Evolutionary conservation across 129 eudicot genomes (phyloP), one percentile per base, ranked within the genome.

Genomic region (Arctium minus): DNA sequence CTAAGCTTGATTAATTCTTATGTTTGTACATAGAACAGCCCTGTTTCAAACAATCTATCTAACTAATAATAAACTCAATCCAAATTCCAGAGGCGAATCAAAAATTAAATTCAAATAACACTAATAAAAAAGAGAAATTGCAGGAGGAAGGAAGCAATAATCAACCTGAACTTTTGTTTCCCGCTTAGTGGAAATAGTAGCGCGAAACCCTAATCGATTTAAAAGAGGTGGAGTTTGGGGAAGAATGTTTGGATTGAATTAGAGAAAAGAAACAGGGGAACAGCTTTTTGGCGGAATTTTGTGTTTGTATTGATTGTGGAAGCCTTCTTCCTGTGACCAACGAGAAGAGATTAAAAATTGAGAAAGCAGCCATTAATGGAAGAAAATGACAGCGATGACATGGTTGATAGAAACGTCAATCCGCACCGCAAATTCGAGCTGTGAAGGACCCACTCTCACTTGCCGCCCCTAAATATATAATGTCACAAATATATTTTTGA

Each of bases 401-500:
- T 69, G 76, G 18, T 37, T 82, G 75, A 74, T 4, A 11, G 71
- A 48, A 76, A 50, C 78, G 82, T 69, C 86, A 77, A 70, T 67
- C 17, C 46, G 31, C 69, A 67, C 56, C 40, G 67, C 65, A 62
- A 12, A 60, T 75, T 82, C 70, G 76, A 82, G 80, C 85, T 82
- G 81, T 82, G 81, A 68, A 35, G 70, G 86, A 32, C 81, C 81
- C 86, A 82, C 86, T 68, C 6, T 42, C 11, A 53, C 71, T 37
- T 17, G 42, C 79, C 22, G 67, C 27, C 56, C 2, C 13, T 46
- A 46, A 46, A 46, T 1, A 7, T 46, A 46, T 46, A 1, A 37
- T 37, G 6, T 37, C 40, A 37, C 40, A 37, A 2, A 3, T 37
- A 2, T 37, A 1, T 35, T 35, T 35, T 35, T 35, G 3, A 35